Base-by-base conservation (phyloP, 257 asterid genomes). In the Scutellaria barbata region DNA sequence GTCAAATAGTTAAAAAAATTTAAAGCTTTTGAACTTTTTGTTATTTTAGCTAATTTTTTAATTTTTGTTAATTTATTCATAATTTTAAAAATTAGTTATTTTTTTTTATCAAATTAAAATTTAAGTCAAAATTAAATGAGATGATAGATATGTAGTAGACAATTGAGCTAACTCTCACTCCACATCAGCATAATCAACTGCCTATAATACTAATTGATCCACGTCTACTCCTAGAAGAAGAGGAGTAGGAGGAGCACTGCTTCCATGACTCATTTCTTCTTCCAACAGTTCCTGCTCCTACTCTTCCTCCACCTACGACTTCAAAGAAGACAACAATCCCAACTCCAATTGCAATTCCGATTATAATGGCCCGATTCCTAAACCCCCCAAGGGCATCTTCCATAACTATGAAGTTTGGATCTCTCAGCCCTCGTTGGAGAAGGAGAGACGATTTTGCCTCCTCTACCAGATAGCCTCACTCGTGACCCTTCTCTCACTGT, bases 361-460 rank as follows among this genome's bases (percentile, higher is more conserved):
- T 14, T 37, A 30, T 82, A 71, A 62, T 59, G 82, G 39, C 57
- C 76, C 72, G 9, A 74, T 81, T 7, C 92, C 90, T 30, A 78
- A 72, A 33, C 89, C 86, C 75, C 96, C 95, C 1, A 61, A 12
- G 58, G 87, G 83, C 0, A 88, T 85, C 50, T 80, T 82, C 10
- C 75, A 66, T 7, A 87, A 84, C 84, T 93, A 90, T 75, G 97
- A 90, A 77, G 83, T 94, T 39, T 94, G 98, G 98, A 84, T 83
- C 85, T 90, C 96, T 64, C 87, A 78, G 65, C 98, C 98, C 8
- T 82, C 88, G 47, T 90, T 97, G 20, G 90, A 90, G 73, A 88
- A 89, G 66, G 91, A 90, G 83, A 96, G 98, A 54, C 97, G 98
- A 20, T 48, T 85, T 47, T 84, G 81, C 41, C 92, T 94, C 63